Base-by-base conservation (phyloP, 2,329 filamentous ascomycete species). In the Cadophora gregata region DNA sequence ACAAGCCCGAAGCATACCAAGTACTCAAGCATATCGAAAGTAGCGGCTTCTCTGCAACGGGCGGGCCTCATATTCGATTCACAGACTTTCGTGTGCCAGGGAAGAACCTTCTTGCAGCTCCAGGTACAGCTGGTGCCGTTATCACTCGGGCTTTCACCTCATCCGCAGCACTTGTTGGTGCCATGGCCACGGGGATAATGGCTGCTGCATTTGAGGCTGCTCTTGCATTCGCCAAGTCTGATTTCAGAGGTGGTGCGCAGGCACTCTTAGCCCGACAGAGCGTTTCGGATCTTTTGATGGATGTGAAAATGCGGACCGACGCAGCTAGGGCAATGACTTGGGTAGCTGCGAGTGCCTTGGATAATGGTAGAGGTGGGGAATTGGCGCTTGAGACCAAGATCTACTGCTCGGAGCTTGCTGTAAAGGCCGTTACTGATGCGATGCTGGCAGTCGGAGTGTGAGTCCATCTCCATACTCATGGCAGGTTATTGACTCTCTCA, bases 131-230 rank as follows among this genome's bases (percentile, higher is more conserved):
- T 2, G 80, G 80, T 0, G 70, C 78, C 12, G 68, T 85, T 3
- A 79, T 83, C 0, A 79, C 79, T 71, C 74, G 24, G 77, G 80
- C 0, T 84, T 86, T 74, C 24, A 69, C 65, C 4, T 62, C 62
- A 21, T 63, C 63, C 24, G 84, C 83, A 1, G 80, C 81, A 1
- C 76, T 87, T 0, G 84, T 86, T 0, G 84, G 84, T 1, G 84
- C 84, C 2, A 86, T 87, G 81, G 79, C 79, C 10, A 82, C 84
- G 0, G 83, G 84, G 1, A 76, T 87, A 48, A 85, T 85, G 83
- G 80, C 85, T 0, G 80, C 81, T 0, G 80, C 81, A 0, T 87
- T 87, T 68, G 84, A 86, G 16, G 79, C 80, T 0, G 84, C 83
- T 1, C 74, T 87, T 1, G 69, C 71, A 1, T 87, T 86, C 67